These are phyloP conservation scores for Colletotrichum siamense DNA, from an alignment of 2,329 filamentous ascomycete species.

Conservation along the genomic window DNA sequence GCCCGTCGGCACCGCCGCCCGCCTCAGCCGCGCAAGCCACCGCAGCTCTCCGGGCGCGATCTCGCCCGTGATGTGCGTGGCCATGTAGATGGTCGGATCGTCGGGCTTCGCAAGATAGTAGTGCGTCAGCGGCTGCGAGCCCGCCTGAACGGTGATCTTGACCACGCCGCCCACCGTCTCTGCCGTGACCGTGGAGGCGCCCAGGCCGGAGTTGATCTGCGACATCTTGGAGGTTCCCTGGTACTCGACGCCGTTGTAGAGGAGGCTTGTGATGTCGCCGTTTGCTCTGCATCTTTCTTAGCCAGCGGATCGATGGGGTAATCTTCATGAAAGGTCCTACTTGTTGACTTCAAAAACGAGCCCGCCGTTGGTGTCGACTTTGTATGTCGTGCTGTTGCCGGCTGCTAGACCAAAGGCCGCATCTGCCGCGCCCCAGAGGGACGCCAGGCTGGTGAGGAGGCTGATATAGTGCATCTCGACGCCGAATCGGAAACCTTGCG, in stretches of 20 bases:
- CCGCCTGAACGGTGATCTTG: constrained; percentile 26
- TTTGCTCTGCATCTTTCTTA: constrained; percentile 46
- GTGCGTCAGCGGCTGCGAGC: constrained; percentile 26
- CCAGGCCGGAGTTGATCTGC: constrained; percentile 56
- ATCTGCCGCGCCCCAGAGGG: neutral
- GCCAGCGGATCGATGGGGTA: neutral
- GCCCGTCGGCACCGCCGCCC: constrained; percentile 24
- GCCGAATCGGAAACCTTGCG: too few species aligned
- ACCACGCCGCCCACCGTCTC: constrained; percentile 23
- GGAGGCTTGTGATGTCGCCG: constrained; percentile 69
- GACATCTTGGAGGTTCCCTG: constrained; percentile 50
- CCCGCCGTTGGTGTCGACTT: constrained; percentile 28
- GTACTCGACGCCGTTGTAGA: constrained; percentile 52
- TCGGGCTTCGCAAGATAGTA: constrained; percentile 26
- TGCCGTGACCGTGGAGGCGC: constrained; percentile 24
- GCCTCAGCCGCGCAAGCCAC: constrained; percentile 24
- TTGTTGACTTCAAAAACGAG: constrained; percentile 28
- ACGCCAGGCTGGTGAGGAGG: neutral
- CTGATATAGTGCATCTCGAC: neutral
- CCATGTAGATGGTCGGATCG: constrained; percentile 29
- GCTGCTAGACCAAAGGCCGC: constrained; percentile 19
- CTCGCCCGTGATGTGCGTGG: constrained; percentile 28
- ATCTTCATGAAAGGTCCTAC: neutral
- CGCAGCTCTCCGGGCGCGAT: constrained; percentile 26
- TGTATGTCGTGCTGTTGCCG: constrained; percentile 18